Evolutionary conservation across 306 rosid species (phyloP), one percentile per base, ranked within the genome.

Genomic region (Quercus robur): DNA sequence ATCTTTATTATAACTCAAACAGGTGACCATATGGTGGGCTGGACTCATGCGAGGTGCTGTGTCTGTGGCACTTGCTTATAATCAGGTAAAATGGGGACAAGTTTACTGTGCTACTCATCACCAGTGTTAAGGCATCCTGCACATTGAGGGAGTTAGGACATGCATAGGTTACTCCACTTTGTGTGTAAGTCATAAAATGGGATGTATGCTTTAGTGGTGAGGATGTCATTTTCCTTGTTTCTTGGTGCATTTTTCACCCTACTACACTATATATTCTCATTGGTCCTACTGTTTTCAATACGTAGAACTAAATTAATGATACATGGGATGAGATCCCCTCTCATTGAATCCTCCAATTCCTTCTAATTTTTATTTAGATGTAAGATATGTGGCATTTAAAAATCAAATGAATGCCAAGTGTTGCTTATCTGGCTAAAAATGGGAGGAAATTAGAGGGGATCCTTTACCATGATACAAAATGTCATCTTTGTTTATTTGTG

Each of bases 41-140:
- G 93, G 93, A 69, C 89, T 89, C 56, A 87, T 87, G 87, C 88
- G 93, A 33, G 93, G 93, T 26, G 93, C 93, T 52, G 91, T 89
- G 56, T 89, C 93, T 30, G 75, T 89, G 81, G 91, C 93, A 38
- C 89, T 89, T 61, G 93, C 91, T 72, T 89, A 87, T 76, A 81
- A 82, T 25, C 83, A 86, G 91, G 93, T 89, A 89, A 56, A 25
- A 38, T 17, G 33, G 71, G 14, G 51, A 66, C 49, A 33, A 33
- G 51, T 66, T 18, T 33, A 19, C 52, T 9, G 13, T 67, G 17
- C 15, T 33, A 33, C 51, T 35, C 26, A 67, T 19, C 46, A 9
- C 72, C 18, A 3, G 15, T 33, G 51, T 31, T 33, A 19, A 18
- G 15, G 3, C 26, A 18, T 21, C 46, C n/a, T 6, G n/a, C 71